Conservation (phyloP, 108 stramenopile genomes). For the Cylindrotheca fusiformis region DNA sequence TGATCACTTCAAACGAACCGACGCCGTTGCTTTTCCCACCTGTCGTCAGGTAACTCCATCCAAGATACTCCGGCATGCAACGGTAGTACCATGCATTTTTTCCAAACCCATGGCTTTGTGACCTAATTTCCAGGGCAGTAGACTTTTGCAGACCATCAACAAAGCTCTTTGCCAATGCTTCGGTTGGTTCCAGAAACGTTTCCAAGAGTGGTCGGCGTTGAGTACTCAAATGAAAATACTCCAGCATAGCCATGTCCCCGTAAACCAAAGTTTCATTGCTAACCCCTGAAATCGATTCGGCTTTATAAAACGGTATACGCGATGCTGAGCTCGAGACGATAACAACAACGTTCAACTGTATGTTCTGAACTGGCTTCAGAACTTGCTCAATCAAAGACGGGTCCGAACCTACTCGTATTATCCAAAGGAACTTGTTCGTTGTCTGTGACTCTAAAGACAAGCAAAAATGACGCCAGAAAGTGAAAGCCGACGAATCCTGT, state of each 20-base stretch:
- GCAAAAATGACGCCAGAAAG: background rate
- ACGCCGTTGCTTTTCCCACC: background rate
- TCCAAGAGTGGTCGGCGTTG: background rate
- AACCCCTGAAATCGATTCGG: background rate
- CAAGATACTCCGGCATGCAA: background rate
- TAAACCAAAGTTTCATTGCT: background rate
- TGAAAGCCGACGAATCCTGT: background rate
- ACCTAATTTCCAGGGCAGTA: background rate
- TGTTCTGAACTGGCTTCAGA: background rate
- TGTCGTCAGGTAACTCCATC: background rate
- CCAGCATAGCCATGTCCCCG: background rate
- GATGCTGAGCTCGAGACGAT: background rate
- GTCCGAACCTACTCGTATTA: slow-evolving; percentile 45
- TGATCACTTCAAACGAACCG: background rate
- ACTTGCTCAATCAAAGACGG: background rate
- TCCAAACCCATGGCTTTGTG: background rate
- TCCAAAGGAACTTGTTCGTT: slow-evolving; percentile 44
- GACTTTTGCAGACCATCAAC: background rate
- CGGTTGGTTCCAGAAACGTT: background rate
- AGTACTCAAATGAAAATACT: background rate
- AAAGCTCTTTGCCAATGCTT: background rate
- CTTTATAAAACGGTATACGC: background rate
- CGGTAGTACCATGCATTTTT: background rate
- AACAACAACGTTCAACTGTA: background rate
- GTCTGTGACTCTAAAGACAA: slow-evolving; percentile 32